Conservation (phyloP, 2,329 filamentous ascomycete species). For the Phaeosphaeriaceae sp. region DNA sequence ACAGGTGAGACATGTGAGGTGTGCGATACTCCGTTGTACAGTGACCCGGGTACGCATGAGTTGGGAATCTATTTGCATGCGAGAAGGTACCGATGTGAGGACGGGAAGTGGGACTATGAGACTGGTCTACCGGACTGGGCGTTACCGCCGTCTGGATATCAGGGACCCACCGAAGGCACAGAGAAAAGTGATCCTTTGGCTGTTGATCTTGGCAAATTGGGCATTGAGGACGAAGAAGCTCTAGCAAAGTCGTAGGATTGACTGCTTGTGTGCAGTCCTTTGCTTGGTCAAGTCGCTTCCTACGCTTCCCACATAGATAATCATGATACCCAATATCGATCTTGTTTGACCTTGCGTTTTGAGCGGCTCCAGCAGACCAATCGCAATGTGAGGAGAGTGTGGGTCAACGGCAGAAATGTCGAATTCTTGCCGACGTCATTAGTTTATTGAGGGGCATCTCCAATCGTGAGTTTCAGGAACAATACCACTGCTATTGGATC, state of each 20-base stretch:
- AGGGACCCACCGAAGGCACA: constrained; percentile 74
- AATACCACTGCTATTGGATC: constrained; percentile 1
- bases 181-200: constrained; percentile 56
- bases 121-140: constrained; percentile 89
- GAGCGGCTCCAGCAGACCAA: no score
- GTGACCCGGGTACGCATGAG: constrained; percentile 89
- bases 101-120: constrained; percentile 85
- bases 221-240: constrained; percentile 36
- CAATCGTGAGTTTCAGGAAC: not conserved
- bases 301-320: not conserved
- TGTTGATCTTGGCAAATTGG: constrained; percentile 54
- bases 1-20: constrained; percentile 82
- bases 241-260: not conserved
- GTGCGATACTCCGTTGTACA: constrained; percentile 89
- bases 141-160: constrained; percentile 75
- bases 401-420: not conserved
- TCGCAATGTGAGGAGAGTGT: no score
- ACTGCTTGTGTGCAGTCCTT: no score
- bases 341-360: no score
- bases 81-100: constrained; percentile 83
- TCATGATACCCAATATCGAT: constrained; percentile 8
- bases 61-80: constrained; percentile 94
- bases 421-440: constrained; percentile 15
- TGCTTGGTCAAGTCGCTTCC: not conserved
- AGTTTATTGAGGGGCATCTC: constrained; percentile 19